These are phyloP conservation scores for Cladophialophora psammophila DNA, from an alignment of 2,329 filamentous ascomycete species.

Conservation along the genomic window DNA sequence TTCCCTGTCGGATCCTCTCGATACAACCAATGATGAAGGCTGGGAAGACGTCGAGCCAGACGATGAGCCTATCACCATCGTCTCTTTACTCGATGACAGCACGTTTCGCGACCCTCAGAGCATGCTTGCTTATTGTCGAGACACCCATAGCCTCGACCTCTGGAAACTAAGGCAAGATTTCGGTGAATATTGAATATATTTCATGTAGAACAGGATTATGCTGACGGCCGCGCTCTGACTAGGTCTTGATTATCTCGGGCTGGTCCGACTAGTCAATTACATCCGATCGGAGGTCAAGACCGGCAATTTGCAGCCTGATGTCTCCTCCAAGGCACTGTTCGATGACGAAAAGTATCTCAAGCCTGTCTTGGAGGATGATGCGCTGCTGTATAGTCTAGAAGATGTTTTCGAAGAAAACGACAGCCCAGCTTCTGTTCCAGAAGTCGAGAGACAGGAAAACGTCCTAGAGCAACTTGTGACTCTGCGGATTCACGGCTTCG, in stretches of 20 bases:
- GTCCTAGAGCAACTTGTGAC: conserved; percentile 68
- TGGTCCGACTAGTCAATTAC: conserved; percentile 78
- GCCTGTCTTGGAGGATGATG: conserved; percentile 87
- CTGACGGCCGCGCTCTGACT: conserved; percentile 13
- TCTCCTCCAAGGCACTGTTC: conserved; percentile 69
- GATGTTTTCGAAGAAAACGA: conserved; percentile 65
- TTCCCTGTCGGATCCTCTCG: conserved; percentile 49
- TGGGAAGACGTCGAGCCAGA: conserved; percentile 70
- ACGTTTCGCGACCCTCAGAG: conserved; percentile 68
- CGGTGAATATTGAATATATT: conserved; percentile 47
- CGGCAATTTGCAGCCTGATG: conserved; percentile 58
- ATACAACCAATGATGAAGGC: conserved; percentile 56
- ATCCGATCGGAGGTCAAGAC: conserved; percentile 57
- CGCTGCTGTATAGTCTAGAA: conserved; percentile 84
- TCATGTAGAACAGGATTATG: conserved; percentile 21
- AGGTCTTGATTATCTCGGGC: conserved; percentile 74
- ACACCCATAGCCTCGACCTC: conserved; percentile 72
- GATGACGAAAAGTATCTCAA: conserved; percentile 82
- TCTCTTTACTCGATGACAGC: conserved; percentile 72
- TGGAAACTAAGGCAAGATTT: conserved; percentile 62
- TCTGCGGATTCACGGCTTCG: conserved; percentile 68
- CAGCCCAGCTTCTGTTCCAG: conserved; percentile 50
- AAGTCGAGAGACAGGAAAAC: conserved; percentile 57
- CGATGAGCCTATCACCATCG: conserved; percentile 65
- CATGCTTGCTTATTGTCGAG: conserved; percentile 74